phyloP scores from a whole-genome alignment of 139 green algal genomes.

The Micromonas commoda region DNA sequence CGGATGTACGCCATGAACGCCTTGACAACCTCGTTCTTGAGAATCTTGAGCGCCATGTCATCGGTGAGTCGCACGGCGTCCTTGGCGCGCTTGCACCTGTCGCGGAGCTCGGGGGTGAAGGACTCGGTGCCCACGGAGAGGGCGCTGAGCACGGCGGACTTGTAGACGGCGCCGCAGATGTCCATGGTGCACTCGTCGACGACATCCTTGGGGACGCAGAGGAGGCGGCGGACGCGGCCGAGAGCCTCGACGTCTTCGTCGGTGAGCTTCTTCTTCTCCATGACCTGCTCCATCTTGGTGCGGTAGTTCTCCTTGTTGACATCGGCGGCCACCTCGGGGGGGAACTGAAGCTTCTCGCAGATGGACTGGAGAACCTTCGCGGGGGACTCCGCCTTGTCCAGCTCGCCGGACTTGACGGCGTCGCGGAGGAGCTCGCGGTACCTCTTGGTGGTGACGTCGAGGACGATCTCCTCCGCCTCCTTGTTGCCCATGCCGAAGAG shows the following conservation, averaged over 20 bases:
- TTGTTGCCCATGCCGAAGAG: constrained; percentile 70
- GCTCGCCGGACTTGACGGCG: constrained; percentile 35
- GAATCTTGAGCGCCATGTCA: constrained; percentile 34
- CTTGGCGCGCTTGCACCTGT: constrained; percentile 54
- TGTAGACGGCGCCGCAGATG: constrained; percentile 56
- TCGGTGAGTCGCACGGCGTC: constrained; percentile 64
- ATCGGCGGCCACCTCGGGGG: constrained; percentile 62
- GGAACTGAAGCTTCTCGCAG: constrained; percentile 65
- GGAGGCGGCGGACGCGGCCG: constrained; percentile 61
- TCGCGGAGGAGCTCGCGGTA: constrained; percentile 53
- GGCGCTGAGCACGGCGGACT: constrained; percentile 45
- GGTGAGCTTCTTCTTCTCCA: constrained; percentile 61
- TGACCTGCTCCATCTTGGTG: constrained; percentile 55
- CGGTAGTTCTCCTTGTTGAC: constrained; percentile 77
- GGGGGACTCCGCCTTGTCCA: constrained; percentile 49
- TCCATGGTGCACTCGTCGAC: constrained; percentile 52
- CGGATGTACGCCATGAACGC: constrained; percentile 56
- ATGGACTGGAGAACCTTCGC: constrained; percentile 66
- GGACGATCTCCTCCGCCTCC: constrained; percentile 56
- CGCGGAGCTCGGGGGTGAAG: constrained; percentile 54
- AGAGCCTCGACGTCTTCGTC: constrained; percentile 69
- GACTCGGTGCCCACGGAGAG: constrained; percentile 50
- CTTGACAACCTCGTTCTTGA: constrained; percentile 23
- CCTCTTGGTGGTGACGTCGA: constrained; percentile 54
- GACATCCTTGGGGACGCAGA: constrained; percentile 69